phyloP scores from a whole-genome alignment of 78 protist species.

The Dictyostelium purpureum region DNA sequence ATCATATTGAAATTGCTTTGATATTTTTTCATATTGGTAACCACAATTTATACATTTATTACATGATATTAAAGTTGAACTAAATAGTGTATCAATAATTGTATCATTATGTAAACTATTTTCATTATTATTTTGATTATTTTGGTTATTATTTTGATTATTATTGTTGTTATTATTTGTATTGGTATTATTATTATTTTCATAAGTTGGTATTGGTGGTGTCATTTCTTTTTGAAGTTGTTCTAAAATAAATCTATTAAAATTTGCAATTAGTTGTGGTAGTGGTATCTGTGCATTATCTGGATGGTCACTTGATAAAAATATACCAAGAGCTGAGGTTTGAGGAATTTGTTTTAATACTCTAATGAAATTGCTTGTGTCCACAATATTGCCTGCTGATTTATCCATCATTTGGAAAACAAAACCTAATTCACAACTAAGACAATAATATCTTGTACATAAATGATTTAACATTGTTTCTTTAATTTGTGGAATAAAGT shows the following conservation, averaged over 20 bases:
- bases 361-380: conserved; percentile 79
- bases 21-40: conserved; percentile 35
- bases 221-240: conserved; percentile 81
- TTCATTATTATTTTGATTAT: background rate
- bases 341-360: conserved; percentile 78
- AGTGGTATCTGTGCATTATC: conserved; percentile 60
- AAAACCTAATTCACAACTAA: conserved; percentile 86
- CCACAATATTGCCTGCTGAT: conserved; percentile 45
- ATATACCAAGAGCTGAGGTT: conserved; percentile 45
- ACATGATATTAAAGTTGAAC: conserved; percentile 30
- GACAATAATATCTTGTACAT: conserved; percentile 76
- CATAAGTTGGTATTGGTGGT: conserved; percentile 9
- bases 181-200: background rate
- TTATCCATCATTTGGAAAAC: conserved; percentile 80
- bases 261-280: conserved; percentile 52
- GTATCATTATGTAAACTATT: background rate
- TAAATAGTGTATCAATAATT: conserved; percentile 62
- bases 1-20: conserved; percentile 47
- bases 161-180: background rate
- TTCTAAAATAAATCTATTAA: conserved; percentile 72
- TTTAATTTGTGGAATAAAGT: conserved; percentile 83
- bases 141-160: background rate
- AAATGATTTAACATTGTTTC: conserved; percentile 49
- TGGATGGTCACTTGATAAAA: conserved; percentile 42
- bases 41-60: conserved; percentile 80